phyloP scores from a whole-genome alignment of 1,284 basidiomycete species.

The Trichosporon ovoides region DNA sequence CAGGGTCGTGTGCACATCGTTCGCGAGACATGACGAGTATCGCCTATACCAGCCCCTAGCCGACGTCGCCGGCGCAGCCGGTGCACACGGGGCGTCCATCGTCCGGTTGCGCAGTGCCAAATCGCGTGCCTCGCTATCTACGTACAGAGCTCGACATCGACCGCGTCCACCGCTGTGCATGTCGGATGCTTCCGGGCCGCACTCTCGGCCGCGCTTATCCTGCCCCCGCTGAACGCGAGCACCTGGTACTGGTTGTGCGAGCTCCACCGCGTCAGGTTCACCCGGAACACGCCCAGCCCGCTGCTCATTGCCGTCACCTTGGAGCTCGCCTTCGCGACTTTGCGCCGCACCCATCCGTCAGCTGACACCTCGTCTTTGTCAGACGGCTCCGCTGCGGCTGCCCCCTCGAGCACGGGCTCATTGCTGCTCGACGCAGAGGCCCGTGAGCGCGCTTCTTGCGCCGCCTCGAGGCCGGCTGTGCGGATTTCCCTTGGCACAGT shows the following conservation, averaged over 20 bases:
- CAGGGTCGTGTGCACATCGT: no score
- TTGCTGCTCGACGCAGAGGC: slow-evolving; percentile 4
- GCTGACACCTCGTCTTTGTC: slow-evolving; percentile 37
- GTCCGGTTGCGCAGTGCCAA: no score
- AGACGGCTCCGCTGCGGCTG: slow-evolving; percentile 15
- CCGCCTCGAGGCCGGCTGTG: slow-evolving; percentile 30
- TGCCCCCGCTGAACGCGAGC: slow-evolving; percentile 17
- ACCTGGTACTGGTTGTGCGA: slow-evolving; percentile 46
- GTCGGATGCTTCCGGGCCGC: slow-evolving; percentile 6
- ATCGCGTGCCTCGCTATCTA: not conserved
- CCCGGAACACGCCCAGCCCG: slow-evolving; percentile 54
- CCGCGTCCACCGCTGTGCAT: slow-evolving; percentile 8
- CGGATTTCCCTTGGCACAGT: slow-evolving; percentile 43
- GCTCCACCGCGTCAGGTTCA: slow-evolving; percentile 47
- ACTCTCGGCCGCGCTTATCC: not conserved
- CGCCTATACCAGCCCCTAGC: no score
- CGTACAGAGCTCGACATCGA: not conserved
- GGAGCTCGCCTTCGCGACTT: slow-evolving; percentile 17
- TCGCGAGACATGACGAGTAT: no score
- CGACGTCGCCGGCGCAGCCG: no score
- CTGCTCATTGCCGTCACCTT: slow-evolving; percentile 5
- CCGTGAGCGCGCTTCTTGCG: slow-evolving; percentile 23
- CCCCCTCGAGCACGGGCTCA: slow-evolving; percentile 10
- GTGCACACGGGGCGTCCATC: no score
- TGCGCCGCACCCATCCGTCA: slow-evolving; percentile 44